phyloP scores from a whole-genome alignment of 148 eudicot species.

The Dianthus caryophyllus region DNA sequence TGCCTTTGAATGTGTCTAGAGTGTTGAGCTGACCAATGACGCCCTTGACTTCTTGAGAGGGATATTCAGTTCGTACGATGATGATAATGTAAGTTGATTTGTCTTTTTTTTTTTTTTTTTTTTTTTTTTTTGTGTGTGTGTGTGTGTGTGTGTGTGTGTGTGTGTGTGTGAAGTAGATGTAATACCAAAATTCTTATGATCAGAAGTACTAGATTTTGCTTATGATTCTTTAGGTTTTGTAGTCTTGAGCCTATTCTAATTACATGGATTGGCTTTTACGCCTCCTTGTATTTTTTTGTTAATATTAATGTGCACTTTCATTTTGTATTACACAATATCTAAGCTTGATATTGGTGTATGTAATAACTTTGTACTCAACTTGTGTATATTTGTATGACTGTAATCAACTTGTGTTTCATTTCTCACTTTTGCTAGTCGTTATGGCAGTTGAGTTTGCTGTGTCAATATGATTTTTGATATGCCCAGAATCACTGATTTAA shows the following conservation, averaged over 20 bases:
- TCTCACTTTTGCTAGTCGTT: neutral
- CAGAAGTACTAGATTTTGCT: neutral
- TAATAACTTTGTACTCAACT: neutral
- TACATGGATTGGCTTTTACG: neutral
- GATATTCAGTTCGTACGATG: conserved; percentile 33
- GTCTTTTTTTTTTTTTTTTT: neutral
- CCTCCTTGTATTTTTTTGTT: neutral
- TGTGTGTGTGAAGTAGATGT: neutral
- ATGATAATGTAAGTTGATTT: conserved; percentile 31
- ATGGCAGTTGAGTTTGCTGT: conserved; percentile 31
- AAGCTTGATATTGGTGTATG: neutral
- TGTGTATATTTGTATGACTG: conserved; percentile 3
- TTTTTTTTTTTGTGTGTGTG: neutral
- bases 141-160: conserved; percentile 6
- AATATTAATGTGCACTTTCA: neutral
- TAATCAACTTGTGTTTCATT: conserved; percentile 22
- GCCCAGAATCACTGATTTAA: neutral
- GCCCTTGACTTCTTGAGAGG: conserved; percentile 37
- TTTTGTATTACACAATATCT: neutral
- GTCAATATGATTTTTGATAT: neutral
- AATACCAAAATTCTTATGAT: neutral
- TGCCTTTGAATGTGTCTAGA: conserved; percentile 21
- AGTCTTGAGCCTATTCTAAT: conserved; percentile 2
- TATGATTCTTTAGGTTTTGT: neutral
- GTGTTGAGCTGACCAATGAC: conserved; percentile 38